Evolutionary conservation across 768 basidiomycete species (phyloP), one percentile per base, ranked within the genome.

Genomic region (Termitomyces sp.): DNA sequence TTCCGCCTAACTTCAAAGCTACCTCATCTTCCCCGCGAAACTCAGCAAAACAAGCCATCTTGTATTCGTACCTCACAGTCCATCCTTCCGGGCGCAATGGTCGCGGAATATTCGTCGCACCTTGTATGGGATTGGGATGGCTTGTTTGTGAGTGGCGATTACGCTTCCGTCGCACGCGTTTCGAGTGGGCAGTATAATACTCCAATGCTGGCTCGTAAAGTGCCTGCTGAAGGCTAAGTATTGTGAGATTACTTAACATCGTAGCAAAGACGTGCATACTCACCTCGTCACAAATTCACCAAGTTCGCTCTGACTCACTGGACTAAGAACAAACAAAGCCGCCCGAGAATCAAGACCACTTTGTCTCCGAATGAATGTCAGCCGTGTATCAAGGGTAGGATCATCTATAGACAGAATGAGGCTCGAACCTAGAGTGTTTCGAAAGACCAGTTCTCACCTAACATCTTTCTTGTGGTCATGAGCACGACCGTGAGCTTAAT

Each of bases 61-160:
- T 99, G 78, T 94, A 98, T 68, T 98, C 95, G 66, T 98, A 98
- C 32, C 97, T 78, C 20, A 96, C 94, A 0, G 90, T 92, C 96
- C 95, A 99, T 0, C 95, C 95, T 70, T 92, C 87, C 0, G 88
- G 82, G 30, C 90, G 77, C 5, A 97, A 74, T 0, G 88, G 85
- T 18, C 86, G 83, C 1, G 80, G 70, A 20, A 81, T 69, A 41
- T 69, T 69, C 14, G 74, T 61, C 22, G 67, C 69, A 6, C 78
- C 81, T 3, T 80, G 71, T n/a, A 78, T 63, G 3, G 83, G 74
- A n/a, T 76, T 74, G 5, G 79, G 73, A 62, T 85, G 83, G 2
- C 82, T 68, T 3, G 75, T 63, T 65, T 88, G 88, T 0, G 89
- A 83, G 66, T 94, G 87, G 36, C 90, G 77, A 61, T 90, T 92